These are phyloP conservation scores for Ascomycota sp. DNA, from an alignment of 2,329 filamentous ascomycete species.

Conservation along the genomic window DNA sequence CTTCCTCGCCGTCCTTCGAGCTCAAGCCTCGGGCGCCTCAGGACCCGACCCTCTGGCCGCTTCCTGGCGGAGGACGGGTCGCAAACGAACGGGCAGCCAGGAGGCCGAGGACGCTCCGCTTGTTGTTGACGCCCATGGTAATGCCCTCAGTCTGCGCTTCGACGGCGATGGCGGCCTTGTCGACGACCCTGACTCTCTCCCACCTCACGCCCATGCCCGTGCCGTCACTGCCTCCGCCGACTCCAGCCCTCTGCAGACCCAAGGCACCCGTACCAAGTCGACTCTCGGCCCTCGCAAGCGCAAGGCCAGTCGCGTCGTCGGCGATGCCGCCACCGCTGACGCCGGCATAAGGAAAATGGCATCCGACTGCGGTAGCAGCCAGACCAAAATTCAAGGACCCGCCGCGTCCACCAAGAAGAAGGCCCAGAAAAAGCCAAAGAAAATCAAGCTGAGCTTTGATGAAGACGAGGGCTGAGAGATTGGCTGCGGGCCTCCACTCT, in stretches of 20 bases:
- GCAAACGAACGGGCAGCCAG: slow-evolving; percentile 39
- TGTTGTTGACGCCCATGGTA: slow-evolving; percentile 52
- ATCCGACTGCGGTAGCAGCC: slow-evolving; percentile 1
- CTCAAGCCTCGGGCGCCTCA: slow-evolving; percentile 25
- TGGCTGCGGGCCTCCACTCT: too few relatives aligned
- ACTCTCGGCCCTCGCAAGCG: slow-evolving; percentile 27
- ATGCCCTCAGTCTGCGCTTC: slow-evolving; percentile 33
- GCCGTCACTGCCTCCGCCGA: slow-evolving; percentile 13
- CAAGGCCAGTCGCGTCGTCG: slow-evolving; percentile 22
- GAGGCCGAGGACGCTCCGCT: slow-evolving; percentile 61
- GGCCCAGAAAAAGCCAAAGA: slow-evolving; percentile 35
- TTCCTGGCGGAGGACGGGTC: slow-evolving; percentile 25
- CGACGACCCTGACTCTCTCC: too few relatives aligned
- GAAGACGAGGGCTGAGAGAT: slow-evolving; percentile 29
- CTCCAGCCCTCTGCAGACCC: background rate
- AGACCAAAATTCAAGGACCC: slow-evolving; percentile 3
- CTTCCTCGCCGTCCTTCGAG: slow-evolving; percentile 36
- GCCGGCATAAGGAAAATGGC: slow-evolving; percentile 2
- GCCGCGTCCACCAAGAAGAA: slow-evolving; percentile 11
- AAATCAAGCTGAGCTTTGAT: slow-evolving; percentile 48
- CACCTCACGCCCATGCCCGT: too few relatives aligned
- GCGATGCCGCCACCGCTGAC: slow-evolving; percentile 10
- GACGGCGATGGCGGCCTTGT: slow-evolving; percentile 20
- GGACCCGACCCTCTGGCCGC: slow-evolving; percentile 32
- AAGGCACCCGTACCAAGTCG: slow-evolving; percentile 6